Evolutionary conservation across 2,329 filamentous ascomycete genomes (phyloP), one percentile per base, ranked within the genome.

Genomic region (Stachybotrys elegans): DNA sequence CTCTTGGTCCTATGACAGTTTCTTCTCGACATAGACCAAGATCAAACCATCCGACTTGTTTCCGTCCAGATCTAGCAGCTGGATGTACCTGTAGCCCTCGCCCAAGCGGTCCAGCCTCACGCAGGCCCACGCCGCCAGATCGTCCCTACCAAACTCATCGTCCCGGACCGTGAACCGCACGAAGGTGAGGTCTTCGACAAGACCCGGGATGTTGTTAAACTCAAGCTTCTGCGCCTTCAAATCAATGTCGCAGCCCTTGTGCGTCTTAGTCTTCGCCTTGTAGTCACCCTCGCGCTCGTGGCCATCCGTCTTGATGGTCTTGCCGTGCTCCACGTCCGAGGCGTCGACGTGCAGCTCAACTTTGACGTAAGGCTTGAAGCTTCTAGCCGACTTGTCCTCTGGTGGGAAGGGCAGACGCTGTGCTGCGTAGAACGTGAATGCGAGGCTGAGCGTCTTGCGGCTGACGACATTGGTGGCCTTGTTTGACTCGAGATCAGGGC

Each of bases 161-260:
- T 97, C 88, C 63, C 90, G 86, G 52, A 97, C 75, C 55, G 94
- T 89, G 71, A 97, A 88, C 56, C 86, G 75, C 43, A 89, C 72
- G 68, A 90, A 91, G 22, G 81, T 80, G 48, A 91, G 69, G 57
- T 85, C 79, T 42, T 86, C 79, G 8, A 87, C 73, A 2, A 88
- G 71, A 8, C 78, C 73, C 1, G 67, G 61, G 22, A 81, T 66
- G 0, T 62, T 63, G 17, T 71, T 66, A 52, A 89, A 88, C 23
- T 70, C 65, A 13, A 88, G 62, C 43, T 65, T 67, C 58, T 85
- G 76, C 2, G 70, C 71, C 31, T 61, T 66, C 51, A 86, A 86
- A 57, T 89, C 83, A 1, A 83, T 76, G 51, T 83, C 70, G 27
- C 72, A 66, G 8, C 84, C 81, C 52, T 72, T 73, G 47, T 71